Evolutionary conservation across 495 filamentous ascomycete genomes (phyloP).

Genomic region (Parathielavia hyrcaniae): DNA sequence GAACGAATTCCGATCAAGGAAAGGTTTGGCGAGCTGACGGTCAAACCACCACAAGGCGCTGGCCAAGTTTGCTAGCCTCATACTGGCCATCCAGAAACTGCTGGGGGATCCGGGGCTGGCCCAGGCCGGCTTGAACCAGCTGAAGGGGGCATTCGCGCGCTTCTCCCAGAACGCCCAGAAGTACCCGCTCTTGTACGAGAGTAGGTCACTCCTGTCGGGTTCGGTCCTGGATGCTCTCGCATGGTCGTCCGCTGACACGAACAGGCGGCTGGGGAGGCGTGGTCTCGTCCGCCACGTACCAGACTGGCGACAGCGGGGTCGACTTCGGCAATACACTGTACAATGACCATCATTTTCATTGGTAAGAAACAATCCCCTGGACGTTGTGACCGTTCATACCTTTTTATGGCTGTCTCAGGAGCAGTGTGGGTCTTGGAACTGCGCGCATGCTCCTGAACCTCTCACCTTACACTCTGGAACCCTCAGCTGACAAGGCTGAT

Average conservation of each 20-base stretch:
- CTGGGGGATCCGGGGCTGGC: constrained; percentile 55
- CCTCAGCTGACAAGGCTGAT: too few species aligned
- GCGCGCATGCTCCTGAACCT: too few species aligned
- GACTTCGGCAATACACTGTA: constrained; percentile 84
- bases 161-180: constrained; percentile 74
- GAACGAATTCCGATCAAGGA: too few species aligned
- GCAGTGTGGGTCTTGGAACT: too few species aligned
- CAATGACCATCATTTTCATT: constrained; percentile 97
- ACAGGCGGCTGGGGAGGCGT: constrained; percentile 69
- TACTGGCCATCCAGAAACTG: constrained; percentile 63
- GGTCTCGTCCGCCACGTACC: constrained; percentile 73
- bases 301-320: constrained; percentile 58
- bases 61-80: constrained; percentile 74
- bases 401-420: too few species aligned
- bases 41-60: constrained; percentile 53
- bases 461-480: too few species aligned
- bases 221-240: background rate
- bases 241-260: background rate
- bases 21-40: constrained; percentile 23
- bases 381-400: too few species aligned
- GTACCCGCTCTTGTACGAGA: constrained; percentile 74
- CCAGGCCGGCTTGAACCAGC: constrained; percentile 52
- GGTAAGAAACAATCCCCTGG: constrained; percentile 9
- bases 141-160: constrained; percentile 69
- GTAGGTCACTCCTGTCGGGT: constrained; percentile 28